Base-by-base conservation (phyloP, 768 basidiomycete species). In the Boletus edulis region DNA sequence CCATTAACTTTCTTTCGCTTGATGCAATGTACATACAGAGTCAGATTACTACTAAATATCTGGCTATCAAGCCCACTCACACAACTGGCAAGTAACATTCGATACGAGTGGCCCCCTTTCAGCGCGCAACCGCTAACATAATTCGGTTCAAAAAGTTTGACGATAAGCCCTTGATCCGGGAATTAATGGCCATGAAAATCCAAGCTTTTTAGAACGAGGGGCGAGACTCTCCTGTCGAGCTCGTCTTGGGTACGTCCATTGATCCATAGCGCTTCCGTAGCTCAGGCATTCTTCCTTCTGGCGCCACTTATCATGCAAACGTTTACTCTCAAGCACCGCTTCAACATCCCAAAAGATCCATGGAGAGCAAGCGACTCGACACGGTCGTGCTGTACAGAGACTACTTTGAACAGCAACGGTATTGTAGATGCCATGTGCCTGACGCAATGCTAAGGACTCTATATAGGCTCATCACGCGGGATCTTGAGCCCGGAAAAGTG, bases 331-430 rank as follows among this genome's bases (percentile, higher is more conserved):
- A 59, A 34, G 32, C 52, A 70, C 17, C 56, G 52, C 5, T 58
- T 63, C 18, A 31, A 2, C 3, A 27, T 51, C 22, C 63, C 58
- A 38, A 64, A 63, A 29, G 50, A 44, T 0, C 41, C 61, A 0
- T 58, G 63, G 56, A 42, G 6, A 7, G 54, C 67, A 5, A 51
- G 49, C 5, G 60, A 73, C 10, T 80, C 7, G 42, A 45, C 11
- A 14, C 11, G 34, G 14, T 34, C 3, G 52, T 49, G 8, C 62
- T 67, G 9, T 62, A 67, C 38, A 73, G 81, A 9, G 78, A 63
- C 3, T 65, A 68, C 9, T 82, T 80, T 65, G 81, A 82, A 49
- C 77, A 80, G 43, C 77, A 79, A 44, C 73, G 81, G 61, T 60
- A 39, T 39, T 39, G n/a, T 39, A 0, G n/a, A 17, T 39, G n/a